phyloP scores from a whole-genome alignment of 2,329 filamentous ascomycete genomes.

The Neurospora sp. region DNA sequence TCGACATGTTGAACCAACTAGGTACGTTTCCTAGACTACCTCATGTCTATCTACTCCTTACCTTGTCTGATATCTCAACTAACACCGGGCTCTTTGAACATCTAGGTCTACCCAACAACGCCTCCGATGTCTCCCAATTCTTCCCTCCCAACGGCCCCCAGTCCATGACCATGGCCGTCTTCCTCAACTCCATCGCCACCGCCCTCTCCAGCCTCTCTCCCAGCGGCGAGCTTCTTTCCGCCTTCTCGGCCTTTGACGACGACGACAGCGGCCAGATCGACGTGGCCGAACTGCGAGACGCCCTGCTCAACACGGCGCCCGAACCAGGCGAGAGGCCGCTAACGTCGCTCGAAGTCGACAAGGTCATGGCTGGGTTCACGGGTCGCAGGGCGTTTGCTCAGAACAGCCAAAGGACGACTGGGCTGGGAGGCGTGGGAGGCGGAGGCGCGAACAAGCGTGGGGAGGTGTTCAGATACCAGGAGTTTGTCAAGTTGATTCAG shows the following conservation, averaged over 20 bases:
- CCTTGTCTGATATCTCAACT: constrained; percentile 6
- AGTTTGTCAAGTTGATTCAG: constrained; percentile 71
- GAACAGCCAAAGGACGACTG: constrained; percentile 24
- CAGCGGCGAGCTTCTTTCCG: constrained; percentile 71
- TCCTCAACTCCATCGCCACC: constrained; percentile 72
- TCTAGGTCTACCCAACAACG: constrained; percentile 61
- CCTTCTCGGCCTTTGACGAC: constrained; percentile 91
- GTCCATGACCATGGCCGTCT: constrained; percentile 74
- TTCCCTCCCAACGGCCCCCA: constrained; percentile 65
- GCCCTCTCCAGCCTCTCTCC: constrained; percentile 67
- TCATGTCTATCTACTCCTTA: not conserved
- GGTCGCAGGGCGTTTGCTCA: constrained; percentile 75
- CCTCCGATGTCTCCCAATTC: constrained; percentile 66
- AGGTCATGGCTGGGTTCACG: constrained; percentile 78
- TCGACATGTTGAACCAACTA: constrained; percentile 78
- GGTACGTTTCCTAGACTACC: constrained; percentile 37
- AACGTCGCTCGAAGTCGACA: constrained; percentile 68
- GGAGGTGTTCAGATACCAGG: constrained; percentile 88
- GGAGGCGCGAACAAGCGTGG: constrained; percentile 54
- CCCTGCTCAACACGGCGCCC: constrained; percentile 70
- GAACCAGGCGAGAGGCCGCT: constrained; percentile 59
- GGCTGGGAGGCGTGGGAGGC: constrained; percentile 12
- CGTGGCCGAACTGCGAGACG: constrained; percentile 69
- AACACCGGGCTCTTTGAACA: not conserved
- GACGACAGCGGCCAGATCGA: constrained; percentile 93